Base-by-base conservation (phyloP, 1,284 basidiomycete genomes). In the Leccinum fallax region DNA sequence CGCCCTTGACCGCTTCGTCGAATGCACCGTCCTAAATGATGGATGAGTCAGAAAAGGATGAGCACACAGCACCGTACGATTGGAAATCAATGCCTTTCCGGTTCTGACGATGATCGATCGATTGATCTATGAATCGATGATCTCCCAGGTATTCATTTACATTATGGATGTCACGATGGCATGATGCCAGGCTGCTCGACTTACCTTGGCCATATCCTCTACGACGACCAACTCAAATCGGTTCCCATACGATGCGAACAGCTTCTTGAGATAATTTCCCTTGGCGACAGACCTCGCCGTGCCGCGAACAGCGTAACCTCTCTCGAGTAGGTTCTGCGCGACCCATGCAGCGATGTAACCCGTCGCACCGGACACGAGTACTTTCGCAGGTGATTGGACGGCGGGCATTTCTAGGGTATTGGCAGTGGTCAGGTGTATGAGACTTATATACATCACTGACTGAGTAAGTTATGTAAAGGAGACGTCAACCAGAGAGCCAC, bases 1-100 rank as follows among this genome's bases (percentile, higher is more conserved):
- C 84, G 1, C 79, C 87, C 67, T 84, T 82, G 61, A 90, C 86
- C 1, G 85, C 87, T 32, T 86, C 82, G 65, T 89, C 85, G 63
- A 89, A 40, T 40, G 16, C 16, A n/a, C 38, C 38, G n/a, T 40
- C 38, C 38, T 40, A 40, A n/a, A n/a, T 7, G n/a, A 40, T 40
- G 38, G 9, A n/a, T n/a, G 38, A 10, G 38, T 40, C 38, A 40
- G 2, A 40, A 40, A 40, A n/a, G 38, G 38, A 40, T n/a, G 38
- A 40, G n/a, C 16, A 40, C 16, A 40, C 16, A 38, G 13, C 13
- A 36, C 5, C 34, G 10, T 36, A 13, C 34, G 34, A 36, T 36
- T 30, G 30, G 30, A 13, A 36, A 38, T 16, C 3, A 8, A 16
- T 40, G 16, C 16, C 7, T 40, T 8, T n/a, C 38, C 38, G 8